Evolutionary conservation across 139 green algal genomes (phyloP).

Genomic region (Tetradesmus obliquus): DNA sequence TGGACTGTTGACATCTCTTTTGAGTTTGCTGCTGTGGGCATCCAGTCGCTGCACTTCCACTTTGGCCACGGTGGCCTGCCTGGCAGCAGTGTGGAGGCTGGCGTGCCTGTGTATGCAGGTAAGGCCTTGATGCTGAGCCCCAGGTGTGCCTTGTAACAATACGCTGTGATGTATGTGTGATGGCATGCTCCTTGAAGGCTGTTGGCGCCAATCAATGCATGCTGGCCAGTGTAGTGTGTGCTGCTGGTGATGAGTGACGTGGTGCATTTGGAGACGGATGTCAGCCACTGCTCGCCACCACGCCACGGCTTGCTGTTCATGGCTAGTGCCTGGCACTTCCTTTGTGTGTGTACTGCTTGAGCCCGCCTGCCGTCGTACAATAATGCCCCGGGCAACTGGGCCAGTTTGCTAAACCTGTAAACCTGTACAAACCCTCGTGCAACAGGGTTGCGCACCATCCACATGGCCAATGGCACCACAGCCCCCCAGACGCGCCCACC

Average conservation of each 20-base stretch:
- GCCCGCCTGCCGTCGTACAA: too few species aligned
- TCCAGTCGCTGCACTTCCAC: background rate
- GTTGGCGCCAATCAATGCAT: background rate
- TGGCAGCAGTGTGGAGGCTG: background rate
- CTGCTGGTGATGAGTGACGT: background rate
- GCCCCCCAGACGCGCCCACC: background rate
- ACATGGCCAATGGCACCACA: constrained; percentile 6
- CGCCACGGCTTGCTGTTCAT: too few species aligned
- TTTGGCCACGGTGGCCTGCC: constrained; percentile 16
- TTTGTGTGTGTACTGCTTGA: too few species aligned
- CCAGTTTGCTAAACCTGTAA: too few species aligned
- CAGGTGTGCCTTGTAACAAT: background rate
- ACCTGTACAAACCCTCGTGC: background rate
- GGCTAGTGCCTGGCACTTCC: too few species aligned
- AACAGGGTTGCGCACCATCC: constrained; percentile 27
- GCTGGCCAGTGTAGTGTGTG: background rate
- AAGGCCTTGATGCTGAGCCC: background rate
- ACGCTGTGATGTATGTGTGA: background rate
- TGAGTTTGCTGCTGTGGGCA: constrained; percentile 40
- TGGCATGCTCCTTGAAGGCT: background rate
- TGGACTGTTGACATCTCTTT: constrained; percentile 40
- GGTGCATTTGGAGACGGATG: too few species aligned
- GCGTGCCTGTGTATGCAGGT: constrained; percentile 32
- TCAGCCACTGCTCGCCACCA: too few species aligned
- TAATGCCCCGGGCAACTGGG: too few species aligned